Percentiles rank a stretch among this genome's conserved stretches.
These are phyloP conservation scores for Steccherinum ochraceum DNA, from an alignment of 768 basidiomycete species.

Conservation along the genomic window DNA sequence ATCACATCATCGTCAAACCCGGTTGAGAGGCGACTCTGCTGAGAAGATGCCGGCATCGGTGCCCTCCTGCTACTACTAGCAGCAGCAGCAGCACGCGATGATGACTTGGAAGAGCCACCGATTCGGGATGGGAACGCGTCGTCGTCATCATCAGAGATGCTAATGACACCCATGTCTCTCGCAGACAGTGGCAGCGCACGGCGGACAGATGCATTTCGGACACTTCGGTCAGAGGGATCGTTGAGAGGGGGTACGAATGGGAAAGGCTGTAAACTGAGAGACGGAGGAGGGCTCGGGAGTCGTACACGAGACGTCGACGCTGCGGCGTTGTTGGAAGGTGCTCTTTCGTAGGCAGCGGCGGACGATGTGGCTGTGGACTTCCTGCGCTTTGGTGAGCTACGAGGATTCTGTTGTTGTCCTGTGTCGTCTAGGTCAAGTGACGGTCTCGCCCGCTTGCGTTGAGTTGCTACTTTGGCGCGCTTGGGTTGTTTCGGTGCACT, in stretches of 20 bases:
- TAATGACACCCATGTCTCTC: not conserved
- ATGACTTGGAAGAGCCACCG: not conserved
- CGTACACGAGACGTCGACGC: not conserved
- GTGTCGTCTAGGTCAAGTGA: not conserved
- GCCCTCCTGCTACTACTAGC: not conserved
- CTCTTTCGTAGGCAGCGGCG: not conserved
- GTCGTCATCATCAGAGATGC: slow-evolving; percentile 3
- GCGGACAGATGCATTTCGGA: not conserved
- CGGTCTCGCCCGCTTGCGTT: not conserved
- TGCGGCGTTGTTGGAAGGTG: not conserved
- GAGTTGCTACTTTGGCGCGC: not conserved
- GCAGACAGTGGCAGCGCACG: not conserved
- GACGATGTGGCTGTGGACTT: not conserved
- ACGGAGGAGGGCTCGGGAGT: too few relatives aligned
- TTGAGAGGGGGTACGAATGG: not conserved
- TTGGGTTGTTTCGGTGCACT: not conserved
- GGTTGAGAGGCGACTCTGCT: slow-evolving; percentile 2
- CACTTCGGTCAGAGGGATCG: slow-evolving; percentile 1
- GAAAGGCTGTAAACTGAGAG: not conserved
- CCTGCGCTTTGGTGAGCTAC: not conserved
- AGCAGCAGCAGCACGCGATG: not conserved
- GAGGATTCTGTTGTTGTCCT: not conserved
- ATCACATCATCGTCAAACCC: not conserved
- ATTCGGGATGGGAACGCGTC: not conserved
- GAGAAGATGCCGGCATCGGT: slow-evolving; percentile 2